A percentile compares a stretch with the other conserved stretches of the same genome.
phyloP scores from a whole-genome alignment of 2,329 filamentous ascomycete species.

The Microdochium bolleyi region DNA sequence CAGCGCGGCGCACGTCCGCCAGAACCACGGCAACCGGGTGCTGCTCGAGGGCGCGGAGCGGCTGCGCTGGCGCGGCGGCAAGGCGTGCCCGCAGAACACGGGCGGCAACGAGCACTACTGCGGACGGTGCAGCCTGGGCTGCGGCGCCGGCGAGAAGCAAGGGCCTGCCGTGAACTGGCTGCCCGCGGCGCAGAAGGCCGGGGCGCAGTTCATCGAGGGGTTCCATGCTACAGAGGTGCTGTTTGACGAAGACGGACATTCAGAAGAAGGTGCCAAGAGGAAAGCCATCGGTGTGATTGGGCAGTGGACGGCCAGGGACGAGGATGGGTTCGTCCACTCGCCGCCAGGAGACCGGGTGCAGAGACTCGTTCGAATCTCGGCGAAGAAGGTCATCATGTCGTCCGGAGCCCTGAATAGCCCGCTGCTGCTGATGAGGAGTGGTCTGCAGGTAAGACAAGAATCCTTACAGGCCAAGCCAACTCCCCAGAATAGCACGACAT shows the following conservation, averaged over 20 bases:
- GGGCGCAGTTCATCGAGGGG: conserved; percentile 78
- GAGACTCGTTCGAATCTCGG: conserved; percentile 62
- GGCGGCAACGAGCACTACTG: conserved; percentile 68
- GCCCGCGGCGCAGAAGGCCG: conserved; percentile 68
- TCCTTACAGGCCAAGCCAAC: conserved; percentile 1
- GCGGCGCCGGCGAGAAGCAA: conserved; percentile 64
- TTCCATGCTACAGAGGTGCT: conserved; percentile 63
- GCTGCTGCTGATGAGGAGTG: conserved; percentile 67
- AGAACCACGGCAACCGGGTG: conserved; percentile 64
- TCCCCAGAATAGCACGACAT: too few relatives aligned
- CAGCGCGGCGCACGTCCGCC: conserved; percentile 53
- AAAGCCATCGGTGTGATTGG: conserved; percentile 66
- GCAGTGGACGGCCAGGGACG: conserved; percentile 65
- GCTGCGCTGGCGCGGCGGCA: conserved; percentile 64
- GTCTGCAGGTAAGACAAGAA: conserved; percentile 47
- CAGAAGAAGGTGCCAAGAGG: conserved; percentile 40
- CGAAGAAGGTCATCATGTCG: conserved; percentile 74
- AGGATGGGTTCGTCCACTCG: conserved; percentile 47
- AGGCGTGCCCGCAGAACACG: conserved; percentile 71
- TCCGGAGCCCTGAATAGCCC: conserved; percentile 72
- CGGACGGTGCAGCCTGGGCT: conserved; percentile 54
- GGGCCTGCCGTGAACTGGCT: conserved; percentile 72
- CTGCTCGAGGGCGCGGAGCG: conserved; percentile 69
- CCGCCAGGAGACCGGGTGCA: conserved; percentile 35
- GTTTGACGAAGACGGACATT: conserved; percentile 47